phyloP scores from a whole-genome alignment of 2,329 filamentous ascomycete species.

The Rhinocladiella mackenziei region DNA sequence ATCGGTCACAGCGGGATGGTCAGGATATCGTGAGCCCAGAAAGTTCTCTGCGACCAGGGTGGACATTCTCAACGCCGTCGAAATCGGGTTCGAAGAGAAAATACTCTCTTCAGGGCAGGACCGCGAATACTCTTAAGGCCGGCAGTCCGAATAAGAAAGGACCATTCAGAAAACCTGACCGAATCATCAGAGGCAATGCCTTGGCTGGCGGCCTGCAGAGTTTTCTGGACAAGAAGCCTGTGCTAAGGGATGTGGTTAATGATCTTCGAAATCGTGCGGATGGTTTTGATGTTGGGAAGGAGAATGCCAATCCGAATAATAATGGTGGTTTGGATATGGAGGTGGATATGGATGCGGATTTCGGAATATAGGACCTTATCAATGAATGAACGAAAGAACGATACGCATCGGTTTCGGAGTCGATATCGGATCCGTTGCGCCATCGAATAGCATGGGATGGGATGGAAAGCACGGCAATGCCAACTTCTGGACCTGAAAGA shows the following conservation, averaged over 20 bases:
- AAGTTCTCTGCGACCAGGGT: too few relatives aligned
- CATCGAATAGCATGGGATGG: too few relatives aligned
- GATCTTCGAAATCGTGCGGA: slow-evolving; percentile 45
- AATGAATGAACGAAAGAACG: neutral
- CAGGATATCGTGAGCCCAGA: too few relatives aligned
- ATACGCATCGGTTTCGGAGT: too few relatives aligned
- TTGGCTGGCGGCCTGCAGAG: slow-evolving; percentile 40
- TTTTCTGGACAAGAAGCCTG: slow-evolving; percentile 62
- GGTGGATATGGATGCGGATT: slow-evolving; percentile 22
- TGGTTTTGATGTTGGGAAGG: slow-evolving; percentile 52
- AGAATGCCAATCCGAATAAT: slow-evolving; percentile 9
- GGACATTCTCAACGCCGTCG: too few relatives aligned
- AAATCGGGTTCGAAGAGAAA: too few relatives aligned
- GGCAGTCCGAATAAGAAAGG: slow-evolving; percentile 34
- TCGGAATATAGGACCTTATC: neutral
- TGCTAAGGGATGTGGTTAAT: slow-evolving; percentile 75
- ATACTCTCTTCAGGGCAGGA: too few relatives aligned
- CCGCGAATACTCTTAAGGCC: too few relatives aligned
- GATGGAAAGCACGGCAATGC: too few relatives aligned
- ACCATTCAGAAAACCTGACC: slow-evolving; percentile 47
- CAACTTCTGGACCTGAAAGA: too few relatives aligned
- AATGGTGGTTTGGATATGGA: slow-evolving; percentile 6
- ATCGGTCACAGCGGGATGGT: too few relatives aligned
- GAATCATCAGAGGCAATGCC: slow-evolving; percentile 54
- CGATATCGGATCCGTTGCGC: too few relatives aligned